A percentile compares a stretch with the other conserved stretches of the same genome.
Conservation (phyloP, 352 stramenopile species). For the Globisporangium mamillatum region DNA sequence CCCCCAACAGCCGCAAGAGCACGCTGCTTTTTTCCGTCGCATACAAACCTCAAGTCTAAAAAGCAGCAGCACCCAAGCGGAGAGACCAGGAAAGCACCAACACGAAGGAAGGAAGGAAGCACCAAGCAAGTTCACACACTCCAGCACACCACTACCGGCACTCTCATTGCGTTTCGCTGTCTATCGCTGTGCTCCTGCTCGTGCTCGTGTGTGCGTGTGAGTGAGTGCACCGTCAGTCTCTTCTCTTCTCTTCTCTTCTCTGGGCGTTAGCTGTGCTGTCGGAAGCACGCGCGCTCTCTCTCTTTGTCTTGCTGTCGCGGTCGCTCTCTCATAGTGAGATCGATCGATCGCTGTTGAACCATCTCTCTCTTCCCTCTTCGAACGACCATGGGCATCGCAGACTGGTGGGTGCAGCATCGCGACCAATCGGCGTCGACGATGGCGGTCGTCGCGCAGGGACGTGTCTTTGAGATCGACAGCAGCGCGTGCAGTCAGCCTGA, state of each 20-base stretch:
- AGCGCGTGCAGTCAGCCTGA: constrained; percentile 3
- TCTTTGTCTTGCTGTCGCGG: background rate
- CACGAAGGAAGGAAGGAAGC: background rate
- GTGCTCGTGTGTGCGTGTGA: background rate
- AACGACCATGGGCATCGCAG: constrained; percentile 15
- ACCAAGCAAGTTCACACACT: background rate
- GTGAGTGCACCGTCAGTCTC: background rate
- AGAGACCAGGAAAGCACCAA: background rate
- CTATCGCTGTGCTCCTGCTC: background rate
- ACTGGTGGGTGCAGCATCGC: constrained; percentile 16
- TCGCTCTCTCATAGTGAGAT: background rate
- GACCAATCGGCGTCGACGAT: background rate
- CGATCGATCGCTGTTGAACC: background rate
- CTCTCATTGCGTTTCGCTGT: background rate
- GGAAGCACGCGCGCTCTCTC: background rate
- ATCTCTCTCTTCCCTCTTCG: background rate
- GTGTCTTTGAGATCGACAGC: constrained; percentile 11
- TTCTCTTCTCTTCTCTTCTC: background rate
- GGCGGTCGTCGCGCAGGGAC: constrained; percentile 4
- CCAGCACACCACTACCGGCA: too few species aligned
- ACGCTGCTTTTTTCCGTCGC: background rate
- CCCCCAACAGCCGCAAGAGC: constrained; percentile 4
- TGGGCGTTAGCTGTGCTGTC: background rate
- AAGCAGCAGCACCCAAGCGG: background rate
- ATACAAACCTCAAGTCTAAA: constrained; percentile 4